Evolutionary conservation across 208 protist genomes (phyloP), one percentile per base, ranked within the genome.

Genomic region (Eutreptiella sp.): DNA sequence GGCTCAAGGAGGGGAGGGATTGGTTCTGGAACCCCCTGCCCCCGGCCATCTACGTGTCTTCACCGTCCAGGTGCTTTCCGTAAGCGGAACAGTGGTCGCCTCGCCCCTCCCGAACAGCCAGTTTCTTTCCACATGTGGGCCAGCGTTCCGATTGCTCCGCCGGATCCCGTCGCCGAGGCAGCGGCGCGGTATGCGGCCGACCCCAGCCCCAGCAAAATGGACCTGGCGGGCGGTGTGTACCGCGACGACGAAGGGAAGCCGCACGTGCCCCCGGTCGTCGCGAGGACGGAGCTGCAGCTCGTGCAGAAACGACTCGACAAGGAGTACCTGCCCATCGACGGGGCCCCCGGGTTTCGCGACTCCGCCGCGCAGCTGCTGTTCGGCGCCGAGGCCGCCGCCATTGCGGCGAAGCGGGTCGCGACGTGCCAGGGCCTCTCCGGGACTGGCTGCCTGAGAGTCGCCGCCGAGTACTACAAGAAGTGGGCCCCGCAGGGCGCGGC

Each of bases 161-260:
- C 34, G 24, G 68, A 73, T 23, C 36, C 65, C 14, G 71, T 71
- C 48, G 63, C 71, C 16, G 66, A 53, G 5, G 31, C 71, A 14
- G 38, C 2, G 14, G 29, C 4, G 1, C 27, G 48, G 7, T 87
- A 81, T 45, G 63, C 78, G 21, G 60, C 59, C 38, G 93, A 97
- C 63, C 41, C 70, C 4, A 46, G 61, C 28, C 76, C 81, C 23
- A 71, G 78, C 5, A 99, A 99, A 77, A 82, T 97, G 1, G 89
- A 97, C 72, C 82, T 99, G 31, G 83, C 91, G 43, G 92, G 99
- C 45, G 97, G 97, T 34, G 95, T 95, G 27, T 99, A 99, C 78
- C 81, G 95, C 55, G 87, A 91, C 38, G 88, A 94, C 21, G 48
- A 93, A 1, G 94, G 90, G 3, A 78, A 81, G 48, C 91, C 94